These are phyloP conservation scores for Daldinia caldariorum DNA, from an alignment of 495 filamentous ascomycete species.

Conservation along the genomic window DNA sequence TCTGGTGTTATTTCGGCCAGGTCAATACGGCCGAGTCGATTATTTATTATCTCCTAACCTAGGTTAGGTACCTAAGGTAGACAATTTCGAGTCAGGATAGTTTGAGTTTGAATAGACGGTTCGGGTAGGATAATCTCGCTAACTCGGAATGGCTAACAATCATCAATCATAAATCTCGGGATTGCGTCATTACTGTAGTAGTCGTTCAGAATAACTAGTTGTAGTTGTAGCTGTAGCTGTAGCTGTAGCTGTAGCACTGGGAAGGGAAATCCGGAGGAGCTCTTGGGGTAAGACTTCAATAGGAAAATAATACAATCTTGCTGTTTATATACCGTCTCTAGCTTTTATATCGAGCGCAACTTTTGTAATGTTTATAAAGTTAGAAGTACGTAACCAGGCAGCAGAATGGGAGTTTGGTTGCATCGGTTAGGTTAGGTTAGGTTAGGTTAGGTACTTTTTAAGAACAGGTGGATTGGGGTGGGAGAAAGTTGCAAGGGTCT, in stretches of 20 bases:
- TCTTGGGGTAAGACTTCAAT: background rate
- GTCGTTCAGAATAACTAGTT: background rate
- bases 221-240: too few relatives aligned
- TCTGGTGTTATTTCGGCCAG: slow-evolving; percentile 37
- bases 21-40: slow-evolving; percentile 30
- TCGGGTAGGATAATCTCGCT: slow-evolving; percentile 18
- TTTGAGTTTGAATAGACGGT: background rate
- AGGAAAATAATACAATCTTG: background rate
- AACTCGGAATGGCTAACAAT: slow-evolving; percentile 20
- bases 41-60: background rate
- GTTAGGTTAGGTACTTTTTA: background rate
- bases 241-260: background rate
- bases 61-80: too few relatives aligned
- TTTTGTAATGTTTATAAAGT: too few relatives aligned
- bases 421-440: too few relatives aligned
- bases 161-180: slow-evolving; percentile 15
- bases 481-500: too few relatives aligned
- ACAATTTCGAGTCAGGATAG: background rate
- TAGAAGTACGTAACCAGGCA: too few relatives aligned
- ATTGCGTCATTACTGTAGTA: slow-evolving; percentile 38
- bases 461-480: background rate
- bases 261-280: background rate
- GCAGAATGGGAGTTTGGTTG: background rate
- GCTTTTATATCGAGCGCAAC: background rate
- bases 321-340: background rate